Evolutionary conservation across 2,329 filamentous ascomycete species (phyloP).

Genomic region (Fusarium sp.): DNA sequence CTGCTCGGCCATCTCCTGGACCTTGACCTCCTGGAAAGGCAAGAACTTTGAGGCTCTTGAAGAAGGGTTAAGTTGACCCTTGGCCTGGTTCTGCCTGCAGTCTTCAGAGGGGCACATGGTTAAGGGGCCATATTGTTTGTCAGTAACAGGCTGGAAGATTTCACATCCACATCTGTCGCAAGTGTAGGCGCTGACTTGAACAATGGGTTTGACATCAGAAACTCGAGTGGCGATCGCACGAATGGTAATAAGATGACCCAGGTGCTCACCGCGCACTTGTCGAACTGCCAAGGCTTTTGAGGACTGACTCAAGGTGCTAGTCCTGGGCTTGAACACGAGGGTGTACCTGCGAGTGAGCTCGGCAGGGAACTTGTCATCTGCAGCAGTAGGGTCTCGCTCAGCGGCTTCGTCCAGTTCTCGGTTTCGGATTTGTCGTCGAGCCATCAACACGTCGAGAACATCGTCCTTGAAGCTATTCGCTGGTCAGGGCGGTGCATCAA

Average conservation of each 20-base stretch:
- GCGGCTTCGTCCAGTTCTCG: conserved; percentile 75
- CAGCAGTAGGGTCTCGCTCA: conserved; percentile 71
- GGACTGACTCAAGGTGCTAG: conserved; percentile 72
- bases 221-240: conserved; percentile 94
- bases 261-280: conserved; percentile 89
- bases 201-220: conserved; percentile 95
- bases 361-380: conserved; percentile 85
- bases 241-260: conserved; percentile 92
- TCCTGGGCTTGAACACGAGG: conserved; percentile 92
- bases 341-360: conserved; percentile 94
- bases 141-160: conserved; percentile 94
- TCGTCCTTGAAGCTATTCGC: conserved; percentile 87
- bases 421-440: conserved; percentile 87
- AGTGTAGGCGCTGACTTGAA: conserved; percentile 98
- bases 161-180: conserved; percentile 97
- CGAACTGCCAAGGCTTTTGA: conserved; percentile 83
- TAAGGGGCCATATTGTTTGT: conserved; percentile 90
- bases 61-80: conserved; percentile 91
- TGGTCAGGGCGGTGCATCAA: neutral
- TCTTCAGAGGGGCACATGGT: conserved; percentile 89
- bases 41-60: conserved; percentile 97
- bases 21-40: conserved; percentile 98
- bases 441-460: conserved; percentile 95
- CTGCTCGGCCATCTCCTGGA: conserved; percentile 99
- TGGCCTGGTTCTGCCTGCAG: conserved; percentile 89